Percentiles rank a stretch among this genome's conserved stretches.
These are phyloP conservation scores for Benincasa hispida DNA, from an alignment of 306 rosid genomes.

Conservation along the genomic window DNA sequence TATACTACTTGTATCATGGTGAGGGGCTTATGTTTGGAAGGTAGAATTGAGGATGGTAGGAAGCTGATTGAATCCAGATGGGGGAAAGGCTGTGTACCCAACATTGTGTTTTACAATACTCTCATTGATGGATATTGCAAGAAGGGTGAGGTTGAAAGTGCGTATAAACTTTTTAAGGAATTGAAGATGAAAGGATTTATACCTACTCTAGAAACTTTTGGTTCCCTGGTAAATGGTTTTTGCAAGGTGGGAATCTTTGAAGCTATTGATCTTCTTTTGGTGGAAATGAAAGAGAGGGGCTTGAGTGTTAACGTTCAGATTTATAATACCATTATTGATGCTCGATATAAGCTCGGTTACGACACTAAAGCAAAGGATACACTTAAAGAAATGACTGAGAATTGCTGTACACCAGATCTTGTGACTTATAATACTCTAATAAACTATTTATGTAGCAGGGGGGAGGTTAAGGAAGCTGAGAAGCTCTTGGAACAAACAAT, in stretches of 20 bases:
- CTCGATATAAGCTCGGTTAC: slow-evolving; percentile 41
- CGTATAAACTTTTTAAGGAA: slow-evolving; percentile 35
- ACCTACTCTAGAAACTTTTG: slow-evolving; percentile 49
- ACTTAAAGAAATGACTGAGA: slow-evolving; percentile 35
- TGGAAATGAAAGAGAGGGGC: slow-evolving; percentile 52
- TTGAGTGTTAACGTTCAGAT: slow-evolving; percentile 35
- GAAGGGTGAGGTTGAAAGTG: slow-evolving; percentile 41
- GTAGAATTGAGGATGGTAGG: slow-evolving; percentile 49
- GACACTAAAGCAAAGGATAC: slow-evolving; percentile 28
- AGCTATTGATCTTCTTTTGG: slow-evolving; percentile 39
- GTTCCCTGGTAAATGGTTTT: slow-evolving; percentile 52
- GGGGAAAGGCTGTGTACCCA: slow-evolving; percentile 62
- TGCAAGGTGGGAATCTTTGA: slow-evolving; percentile 52
- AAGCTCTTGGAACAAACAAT: slow-evolving; percentile 36
- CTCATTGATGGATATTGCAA: slow-evolving; percentile 65
- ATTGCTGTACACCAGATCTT: slow-evolving; percentile 62
- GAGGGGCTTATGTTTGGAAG: slow-evolving; percentile 50
- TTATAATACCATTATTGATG: slow-evolving; percentile 49
- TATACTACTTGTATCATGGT: slow-evolving; percentile 58
- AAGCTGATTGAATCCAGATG: slow-evolving; percentile 49
- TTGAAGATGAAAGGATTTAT: slow-evolving; percentile 59
- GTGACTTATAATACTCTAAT: slow-evolving; percentile 49
- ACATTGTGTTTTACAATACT: slow-evolving; percentile 58
- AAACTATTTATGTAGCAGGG: slow-evolving; percentile 39
- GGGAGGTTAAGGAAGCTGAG: slow-evolving; percentile 50